Evolutionary conservation across 2,329 filamentous ascomycete genomes (phyloP).

Genomic region (Pseudogymnoascus sp.): DNA sequence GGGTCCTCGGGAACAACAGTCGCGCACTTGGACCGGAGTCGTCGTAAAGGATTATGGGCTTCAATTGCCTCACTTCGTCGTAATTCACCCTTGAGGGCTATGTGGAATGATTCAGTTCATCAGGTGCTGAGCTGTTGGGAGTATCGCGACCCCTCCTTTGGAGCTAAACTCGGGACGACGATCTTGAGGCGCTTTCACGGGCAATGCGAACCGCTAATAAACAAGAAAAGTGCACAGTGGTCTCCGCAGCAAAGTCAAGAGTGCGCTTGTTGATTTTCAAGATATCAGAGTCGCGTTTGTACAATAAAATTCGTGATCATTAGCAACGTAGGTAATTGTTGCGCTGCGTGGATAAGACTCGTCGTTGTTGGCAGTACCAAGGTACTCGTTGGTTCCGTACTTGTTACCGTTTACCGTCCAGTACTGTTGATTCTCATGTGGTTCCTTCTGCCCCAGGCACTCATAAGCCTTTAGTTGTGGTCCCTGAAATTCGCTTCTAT

Average conservation of each 20-base stretch:
- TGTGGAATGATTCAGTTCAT: constrained; percentile 5
- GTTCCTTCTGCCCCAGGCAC: constrained; percentile 2
- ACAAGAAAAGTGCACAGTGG: neutral
- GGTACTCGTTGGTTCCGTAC: neutral
- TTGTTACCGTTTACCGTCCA: neutral
- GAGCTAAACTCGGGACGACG: constrained; percentile 2
- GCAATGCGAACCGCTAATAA: neutral
- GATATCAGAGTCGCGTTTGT: neutral
- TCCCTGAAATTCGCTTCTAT: constrained; percentile 8
- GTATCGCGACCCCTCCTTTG: constrained; percentile 1
- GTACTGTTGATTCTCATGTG: neutral
- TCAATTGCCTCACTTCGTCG: neutral
- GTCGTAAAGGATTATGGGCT: neutral
- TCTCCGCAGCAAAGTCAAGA: neutral
- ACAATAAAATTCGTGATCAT: constrained; percentile 7
- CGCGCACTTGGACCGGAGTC: neutral
- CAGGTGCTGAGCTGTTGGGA: constrained; percentile 2
- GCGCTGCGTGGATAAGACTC: neutral
- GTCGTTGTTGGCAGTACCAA: constrained; percentile 7
- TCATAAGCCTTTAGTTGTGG: constrained; percentile 5
- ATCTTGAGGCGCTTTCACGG: constrained; percentile 1
- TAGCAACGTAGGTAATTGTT: neutral
- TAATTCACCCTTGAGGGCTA: constrained; percentile 3
- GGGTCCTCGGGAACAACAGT: neutral
- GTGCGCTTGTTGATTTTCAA: neutral